Conservation (phyloP, 2,329 filamentous ascomycete species). For the Sclerotinia minor region DNA sequence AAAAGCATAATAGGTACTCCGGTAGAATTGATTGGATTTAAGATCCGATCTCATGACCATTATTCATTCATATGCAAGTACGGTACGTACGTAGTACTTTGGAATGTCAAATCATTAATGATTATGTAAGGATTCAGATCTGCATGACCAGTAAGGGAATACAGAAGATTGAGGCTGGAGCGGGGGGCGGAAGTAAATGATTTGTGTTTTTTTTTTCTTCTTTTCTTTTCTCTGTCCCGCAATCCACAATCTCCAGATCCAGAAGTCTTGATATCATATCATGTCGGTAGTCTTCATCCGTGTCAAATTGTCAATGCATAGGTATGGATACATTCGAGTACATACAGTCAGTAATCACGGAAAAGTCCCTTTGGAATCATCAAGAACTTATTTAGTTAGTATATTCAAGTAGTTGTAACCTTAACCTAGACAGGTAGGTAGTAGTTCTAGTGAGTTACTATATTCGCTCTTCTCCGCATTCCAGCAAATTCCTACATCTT, state of each 20-base stretch:
- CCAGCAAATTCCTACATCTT: neutral
- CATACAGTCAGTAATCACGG: neutral
- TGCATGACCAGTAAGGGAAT: no score
- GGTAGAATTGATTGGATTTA: no score
- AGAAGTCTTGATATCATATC: neutral
- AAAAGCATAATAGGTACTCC: no score
- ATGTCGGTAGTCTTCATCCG: neutral
- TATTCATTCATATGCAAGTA: neutral
- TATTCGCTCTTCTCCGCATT: slow-evolving; percentile 1
- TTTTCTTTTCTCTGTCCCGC: neutral
- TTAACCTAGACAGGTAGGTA: no score
- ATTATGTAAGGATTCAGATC: neutral
- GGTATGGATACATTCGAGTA: no score
- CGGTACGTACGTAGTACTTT: neutral
- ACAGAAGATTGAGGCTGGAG: neutral
- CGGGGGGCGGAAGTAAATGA: neutral
- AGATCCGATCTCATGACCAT: neutral
- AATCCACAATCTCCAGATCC: slow-evolving; percentile 3
- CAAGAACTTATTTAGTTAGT: neutral
- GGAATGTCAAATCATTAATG: neutral
- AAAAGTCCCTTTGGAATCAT: neutral
- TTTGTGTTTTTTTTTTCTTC: neutral
- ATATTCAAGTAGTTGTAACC: no score
- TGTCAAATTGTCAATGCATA: neutral
- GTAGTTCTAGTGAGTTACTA: neutral